Evolutionary conservation across 2,329 filamentous ascomycete species (phyloP), one percentile per base, ranked within the genome.

Genomic region (Pestalotiopsis sp.): DNA sequence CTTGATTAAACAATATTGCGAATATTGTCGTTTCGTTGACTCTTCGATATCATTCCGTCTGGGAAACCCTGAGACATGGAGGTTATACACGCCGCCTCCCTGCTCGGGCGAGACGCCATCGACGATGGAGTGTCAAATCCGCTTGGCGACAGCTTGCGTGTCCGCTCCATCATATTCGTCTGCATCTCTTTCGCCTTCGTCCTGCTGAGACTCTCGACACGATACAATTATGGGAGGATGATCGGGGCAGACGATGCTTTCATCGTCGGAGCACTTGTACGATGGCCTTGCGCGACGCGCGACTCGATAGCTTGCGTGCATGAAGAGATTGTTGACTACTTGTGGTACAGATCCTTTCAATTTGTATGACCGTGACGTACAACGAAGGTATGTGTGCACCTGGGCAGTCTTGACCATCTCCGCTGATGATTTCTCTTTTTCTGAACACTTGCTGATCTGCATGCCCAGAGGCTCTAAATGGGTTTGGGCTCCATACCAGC

Each of bases 71-170:
- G 23, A 17, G 17, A 39, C 25, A 36, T 62, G 59, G 27, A 62
- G 36, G 75, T 25, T 20, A 57, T 57, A 57, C 52, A 57, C 52
- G 52, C 52, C 23, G n/a, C 52, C 52, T 57, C 23, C n/a, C 7
- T 57, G n/a, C n/a, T 57, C 52, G n/a, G 52, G 52, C 79, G 11
- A 84, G 83, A 72, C 57, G 70, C 69, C 17, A 72, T 72, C 36
- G 70, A 72, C 66, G 70, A 72, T 20, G 66, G 66, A 12, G 49
- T 69, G 6, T 66, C 65, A 11, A 72, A 72, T 52, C 69, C 69
- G 9, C 59, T 67, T 3, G 70, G 70, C n/a, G 45, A 69, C n/a
- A 69, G 38, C 27, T 67, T 71, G 5, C 41, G 67, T 38, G 52
- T 59, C 4, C 69, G 69, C 31, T 69, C 70, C 7, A 69, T 72